Evolutionary conservation across 75 land plant species (phyloP).

Genomic region (Picea sitchensis): DNA sequence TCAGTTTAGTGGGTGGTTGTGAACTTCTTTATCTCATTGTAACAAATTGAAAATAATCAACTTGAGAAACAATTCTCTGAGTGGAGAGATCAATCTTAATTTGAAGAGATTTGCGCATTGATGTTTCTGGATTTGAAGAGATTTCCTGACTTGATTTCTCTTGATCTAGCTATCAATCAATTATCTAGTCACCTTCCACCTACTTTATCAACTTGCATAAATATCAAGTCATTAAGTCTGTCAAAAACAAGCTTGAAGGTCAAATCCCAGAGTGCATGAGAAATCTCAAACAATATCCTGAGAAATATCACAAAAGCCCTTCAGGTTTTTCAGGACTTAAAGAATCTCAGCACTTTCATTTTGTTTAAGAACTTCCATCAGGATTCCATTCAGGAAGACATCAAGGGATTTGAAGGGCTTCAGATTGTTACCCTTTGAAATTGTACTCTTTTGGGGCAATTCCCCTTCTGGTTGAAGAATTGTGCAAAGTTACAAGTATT

Average conservation of each 20-base stretch:
- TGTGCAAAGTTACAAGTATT: conserved; percentile 41
- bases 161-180: conserved; percentile 51
- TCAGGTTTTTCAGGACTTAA: conserved; percentile 31
- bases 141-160: conserved; percentile 22
- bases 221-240: conserved; percentile 35
- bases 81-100: conserved; percentile 31
- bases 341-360: conserved; percentile 29
- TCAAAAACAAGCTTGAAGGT: conserved; percentile 45
- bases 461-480: conserved; percentile 54
- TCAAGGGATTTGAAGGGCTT: conserved; percentile 36
- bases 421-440: conserved; percentile 41
- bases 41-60: conserved; percentile 21
- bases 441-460: conserved; percentile 36
- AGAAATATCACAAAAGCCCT: conserved; percentile 26
- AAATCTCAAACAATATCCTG: conserved; percentile 45
- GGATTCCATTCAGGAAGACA: conserved; percentile 6
- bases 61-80: conserved; percentile 42
- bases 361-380: conserved; percentile 28
- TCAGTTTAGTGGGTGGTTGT: conserved; percentile 30
- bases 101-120: not conserved
- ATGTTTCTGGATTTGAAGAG: not conserved
- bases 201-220: conserved; percentile 23
- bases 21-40: conserved; percentile 18
- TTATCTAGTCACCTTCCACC: conserved; percentile 39
- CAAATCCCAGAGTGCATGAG: conserved; percentile 30